Base-by-base conservation (phyloP, 2,329 filamentous ascomycete species). In the Claviceps cyperi region DNA sequence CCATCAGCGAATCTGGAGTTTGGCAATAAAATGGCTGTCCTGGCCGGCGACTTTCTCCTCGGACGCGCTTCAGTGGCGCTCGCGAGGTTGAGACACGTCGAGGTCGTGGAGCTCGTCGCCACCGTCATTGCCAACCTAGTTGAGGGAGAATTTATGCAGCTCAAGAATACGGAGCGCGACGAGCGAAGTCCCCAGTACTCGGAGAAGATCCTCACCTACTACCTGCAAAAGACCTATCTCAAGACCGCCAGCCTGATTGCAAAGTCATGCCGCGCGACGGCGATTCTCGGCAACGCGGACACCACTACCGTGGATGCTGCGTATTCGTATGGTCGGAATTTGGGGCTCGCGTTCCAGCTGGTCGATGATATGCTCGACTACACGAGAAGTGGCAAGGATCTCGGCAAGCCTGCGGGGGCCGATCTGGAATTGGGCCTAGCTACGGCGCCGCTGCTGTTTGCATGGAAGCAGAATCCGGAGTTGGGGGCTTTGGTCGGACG, bases 291-390 rank as follows among this genome's bases (percentile, higher is more conserved):
- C 32, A 81, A 86, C 14, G 79, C 83, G 36, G 78, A 89, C 36
- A 75, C 76, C 0, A 77, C 83, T 53, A 88, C 92, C 1, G 87
- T 96, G 2, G 90, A 98, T 57, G 86, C 89, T 9, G 87, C 91
- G 2, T 98, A 98, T 63, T 68, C 77, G 15, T 98, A 97, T 62
- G 92, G 92, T 48, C 88, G 88, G 68, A 97, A 98, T 60, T 66
- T 98, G 45, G 92, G 92, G 1, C 69, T 98, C 50, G 92, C 92
- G 1, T 98, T 98, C 70, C 92, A 98, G 73, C 76, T 98, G 9
- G 91, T 98, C 15, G 92, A 98, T 64, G 92, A 98, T 64, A 86
- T 98, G 84, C 75, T 98, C 59, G 92, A 98, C 66, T 98, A 97
- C 66, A 97, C 92, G 0, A 79, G 88, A 54, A 88, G 78, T 50